Base-by-base conservation (phyloP, 2,329 filamentous ascomycete species). In the Alternaria rosae region DNA sequence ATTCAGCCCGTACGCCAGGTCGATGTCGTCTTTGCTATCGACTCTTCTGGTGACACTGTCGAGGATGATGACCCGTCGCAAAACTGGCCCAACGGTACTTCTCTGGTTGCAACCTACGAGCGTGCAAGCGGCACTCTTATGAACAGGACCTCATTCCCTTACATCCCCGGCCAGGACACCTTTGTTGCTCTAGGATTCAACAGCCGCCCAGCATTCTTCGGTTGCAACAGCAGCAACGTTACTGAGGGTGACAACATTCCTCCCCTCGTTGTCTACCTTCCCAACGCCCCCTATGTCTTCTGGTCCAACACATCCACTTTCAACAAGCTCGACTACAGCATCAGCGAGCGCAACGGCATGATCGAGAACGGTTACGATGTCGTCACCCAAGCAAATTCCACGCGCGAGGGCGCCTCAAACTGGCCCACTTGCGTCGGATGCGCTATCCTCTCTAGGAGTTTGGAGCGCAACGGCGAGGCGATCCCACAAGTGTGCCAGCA, bases 371-470 rank as follows among this genome's bases (percentile, higher is more conserved):
- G 93, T 20, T 95, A 91, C 82, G 87, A 95, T 69, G 88, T 90
- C 17, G 94, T 87, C 3, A 97, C 94, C 0, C 90, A 91, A 83
- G 92, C 87, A 54, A 97, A 98, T 80, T 87, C 85, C 52, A 94
- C 92, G 0, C 76, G 89, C 4, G 91, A 96, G 76, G 70, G 80
- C 42, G 67, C 67, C 6, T 48, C 65, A 4, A 80, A 90, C 65
- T 99, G 95, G 94, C 85, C 91, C 0, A 85, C 88, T 2, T 99
- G 94, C 71, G 91, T 97, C 5, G 93, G 90, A 21, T 99, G 95
- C 79, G 95, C 94, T 6, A 89, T 97, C 41, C 85, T 98, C 15
- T 87, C 86, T 55, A 87, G 94, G 64, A 93, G 90, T 69, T 87
- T 95, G 67, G 84, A 88, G 63, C 86, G 92, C 52, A 94, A 92